Conservation (phyloP, 163 green algal genomes). For the Chlamydomonas reinhardtii region DNA sequence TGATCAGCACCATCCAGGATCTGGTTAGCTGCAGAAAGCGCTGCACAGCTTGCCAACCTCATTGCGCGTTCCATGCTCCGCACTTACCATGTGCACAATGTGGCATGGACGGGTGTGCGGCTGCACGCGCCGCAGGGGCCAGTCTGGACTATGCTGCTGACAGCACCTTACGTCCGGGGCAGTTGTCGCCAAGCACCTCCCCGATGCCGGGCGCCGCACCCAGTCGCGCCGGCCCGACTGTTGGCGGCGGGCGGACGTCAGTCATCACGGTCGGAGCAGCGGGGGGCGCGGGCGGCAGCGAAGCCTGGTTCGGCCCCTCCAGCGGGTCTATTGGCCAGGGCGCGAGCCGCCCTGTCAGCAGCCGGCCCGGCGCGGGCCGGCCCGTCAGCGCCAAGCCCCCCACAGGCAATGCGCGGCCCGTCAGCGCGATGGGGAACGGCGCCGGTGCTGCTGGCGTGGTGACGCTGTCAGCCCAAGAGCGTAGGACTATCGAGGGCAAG, state of each 20-base stretch:
- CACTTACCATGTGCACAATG: no score
- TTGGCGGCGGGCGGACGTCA: background rate
- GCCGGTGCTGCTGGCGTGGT: background rate
- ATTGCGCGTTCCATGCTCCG: no score
- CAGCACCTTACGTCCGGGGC: background rate
- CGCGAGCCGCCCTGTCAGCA: background rate
- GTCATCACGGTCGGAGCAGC: background rate
- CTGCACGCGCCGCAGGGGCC: background rate
- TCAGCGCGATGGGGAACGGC: background rate
- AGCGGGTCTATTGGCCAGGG: constrained; percentile 24
- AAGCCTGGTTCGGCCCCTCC: constrained; percentile 30
- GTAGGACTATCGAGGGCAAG: background rate
- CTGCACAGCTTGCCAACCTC: no score
- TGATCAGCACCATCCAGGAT: no score
- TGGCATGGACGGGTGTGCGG: no score
- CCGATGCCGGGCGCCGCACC: background rate
- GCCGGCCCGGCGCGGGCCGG: background rate
- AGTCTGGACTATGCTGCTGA: constrained; percentile 36
- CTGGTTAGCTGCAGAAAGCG: no score
- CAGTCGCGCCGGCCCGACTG: background rate
- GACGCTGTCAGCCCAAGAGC: background rate
- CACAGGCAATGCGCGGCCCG: background rate
- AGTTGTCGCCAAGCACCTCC: no score
- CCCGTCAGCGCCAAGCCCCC: background rate
- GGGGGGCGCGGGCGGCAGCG: background rate